Percentiles rank a stretch among this genome's conserved stretches.
These are phyloP conservation scores for Podaxis sp. DNA, from an alignment of 768 basidiomycete genomes.

Conservation along the genomic window DNA sequence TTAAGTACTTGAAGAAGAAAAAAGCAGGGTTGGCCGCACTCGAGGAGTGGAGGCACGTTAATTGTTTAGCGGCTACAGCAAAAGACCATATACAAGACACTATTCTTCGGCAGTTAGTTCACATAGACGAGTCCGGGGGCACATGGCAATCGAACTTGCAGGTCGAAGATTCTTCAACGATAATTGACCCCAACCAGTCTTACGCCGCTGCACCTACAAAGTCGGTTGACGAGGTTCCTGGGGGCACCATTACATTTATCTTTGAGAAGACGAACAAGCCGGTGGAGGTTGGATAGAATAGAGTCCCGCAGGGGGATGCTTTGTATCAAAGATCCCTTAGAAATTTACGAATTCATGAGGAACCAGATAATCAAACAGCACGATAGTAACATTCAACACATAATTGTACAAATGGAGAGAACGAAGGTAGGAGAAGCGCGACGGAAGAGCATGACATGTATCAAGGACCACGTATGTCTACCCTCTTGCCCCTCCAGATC, in stretches of 20 bases:
- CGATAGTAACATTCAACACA: not conserved
- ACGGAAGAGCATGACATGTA: not conserved
- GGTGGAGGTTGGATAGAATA: not conserved
- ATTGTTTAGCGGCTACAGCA: conserved; percentile 53
- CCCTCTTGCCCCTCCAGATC: not conserved
- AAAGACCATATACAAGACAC: conserved; percentile 60
- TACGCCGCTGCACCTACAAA: conserved; percentile 30
- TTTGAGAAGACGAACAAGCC: conserved; percentile 52
- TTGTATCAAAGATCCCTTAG: not conserved
- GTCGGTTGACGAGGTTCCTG: conserved; percentile 43
- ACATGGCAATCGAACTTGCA: not conserved
- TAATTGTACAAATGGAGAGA: not conserved
- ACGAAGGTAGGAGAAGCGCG: conserved; percentile 9
- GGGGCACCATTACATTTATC: conserved; percentile 73
- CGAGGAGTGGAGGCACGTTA: conserved; percentile 82
- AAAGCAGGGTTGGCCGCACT: conserved; percentile 67
- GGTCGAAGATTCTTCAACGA: conserved; percentile 16
- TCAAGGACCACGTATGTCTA: not conserved
- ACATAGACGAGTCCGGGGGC: not conserved
- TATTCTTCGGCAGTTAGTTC: conserved; percentile 50
- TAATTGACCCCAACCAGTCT: conserved; percentile 48
- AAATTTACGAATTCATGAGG: not conserved
- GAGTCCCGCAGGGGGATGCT: not conserved
- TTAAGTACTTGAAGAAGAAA: conserved; percentile 66
- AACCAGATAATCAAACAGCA: too few relatives aligned